Conservation (phyloP, 1,284 basidiomycete species). For the Cryptococcus deneoformans region DNA sequence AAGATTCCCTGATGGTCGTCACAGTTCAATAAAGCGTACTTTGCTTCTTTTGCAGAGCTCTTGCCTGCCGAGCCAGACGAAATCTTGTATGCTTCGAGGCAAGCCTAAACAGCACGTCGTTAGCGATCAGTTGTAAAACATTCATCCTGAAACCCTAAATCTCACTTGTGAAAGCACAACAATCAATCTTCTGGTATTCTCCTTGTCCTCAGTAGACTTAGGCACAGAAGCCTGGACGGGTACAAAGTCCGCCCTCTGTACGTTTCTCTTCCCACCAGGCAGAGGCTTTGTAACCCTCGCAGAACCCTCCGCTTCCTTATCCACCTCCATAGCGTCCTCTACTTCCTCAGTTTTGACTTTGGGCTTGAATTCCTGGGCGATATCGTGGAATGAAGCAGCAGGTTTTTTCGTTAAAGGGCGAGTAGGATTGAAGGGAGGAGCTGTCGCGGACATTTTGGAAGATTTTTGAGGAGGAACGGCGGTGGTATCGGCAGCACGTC, state of each 20-base stretch:
- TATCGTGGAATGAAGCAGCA: conserved; percentile 15
- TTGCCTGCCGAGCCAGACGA: conserved; percentile 56
- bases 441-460: conserved; percentile 42
- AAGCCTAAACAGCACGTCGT: conserved; percentile 62
- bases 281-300: conserved; percentile 39
- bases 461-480: conserved; percentile 24
- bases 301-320: conserved; percentile 11
- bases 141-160: conserved; percentile 1
- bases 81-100: conserved; percentile 91
- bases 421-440: conserved; percentile 41
- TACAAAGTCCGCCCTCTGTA: conserved; percentile 43
- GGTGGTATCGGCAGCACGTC: conserved; percentile 24
- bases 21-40: conserved; percentile 96
- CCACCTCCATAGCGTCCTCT: conserved; percentile 11
- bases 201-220: conserved; percentile 57
- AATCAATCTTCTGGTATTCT: conserved; percentile 70
- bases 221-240: conserved; percentile 63
- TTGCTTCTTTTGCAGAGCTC: conserved; percentile 67
- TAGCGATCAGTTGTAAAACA: not conserved
- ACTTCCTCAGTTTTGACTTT: not conserved
- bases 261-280: conserved; percentile 6
- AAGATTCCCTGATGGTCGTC: conserved; percentile 99
- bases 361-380: conserved; percentile 11
- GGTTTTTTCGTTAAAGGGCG: conserved; percentile 3
- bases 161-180: conserved; percentile 66